These are phyloP conservation scores for Castanopsis chinensis DNA, from an alignment of 306 rosid genomes.

Conservation along the genomic window DNA sequence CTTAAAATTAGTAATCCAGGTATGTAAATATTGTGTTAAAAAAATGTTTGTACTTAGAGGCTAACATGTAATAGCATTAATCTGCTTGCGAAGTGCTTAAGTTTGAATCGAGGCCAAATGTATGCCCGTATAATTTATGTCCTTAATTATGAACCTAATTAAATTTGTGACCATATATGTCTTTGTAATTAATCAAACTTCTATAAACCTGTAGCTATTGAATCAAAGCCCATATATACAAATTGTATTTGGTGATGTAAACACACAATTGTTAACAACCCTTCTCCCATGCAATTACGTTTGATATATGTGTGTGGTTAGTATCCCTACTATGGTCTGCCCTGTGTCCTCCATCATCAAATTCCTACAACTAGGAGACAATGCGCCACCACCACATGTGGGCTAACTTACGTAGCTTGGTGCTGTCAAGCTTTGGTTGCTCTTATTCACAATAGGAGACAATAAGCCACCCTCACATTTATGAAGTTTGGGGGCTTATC, in stretches of 20 bases:
- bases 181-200: not conserved
- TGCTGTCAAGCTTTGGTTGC: no score
- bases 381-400: no score
- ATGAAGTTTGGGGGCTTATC: conserved; percentile 16
- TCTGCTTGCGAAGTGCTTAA: not conserved
- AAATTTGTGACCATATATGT: no score
- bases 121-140: not conserved
- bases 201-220: no score
- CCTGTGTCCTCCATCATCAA: not conserved
- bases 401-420: no score
- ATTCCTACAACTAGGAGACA: not conserved
- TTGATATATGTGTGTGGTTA: no score
- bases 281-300: not conserved
- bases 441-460: no score
- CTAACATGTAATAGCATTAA: not conserved
- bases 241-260: not conserved
- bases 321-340: not conserved
- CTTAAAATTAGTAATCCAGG: no score
- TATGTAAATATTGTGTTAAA: no score
- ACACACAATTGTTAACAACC: not conserved
- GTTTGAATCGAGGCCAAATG: no score
- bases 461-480: not conserved
- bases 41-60: no score
- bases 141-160: not conserved
- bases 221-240: not conserved